Base-by-base conservation (phyloP, 805 yeast genomes). In the Tetrapisispora fleetii region DNA sequence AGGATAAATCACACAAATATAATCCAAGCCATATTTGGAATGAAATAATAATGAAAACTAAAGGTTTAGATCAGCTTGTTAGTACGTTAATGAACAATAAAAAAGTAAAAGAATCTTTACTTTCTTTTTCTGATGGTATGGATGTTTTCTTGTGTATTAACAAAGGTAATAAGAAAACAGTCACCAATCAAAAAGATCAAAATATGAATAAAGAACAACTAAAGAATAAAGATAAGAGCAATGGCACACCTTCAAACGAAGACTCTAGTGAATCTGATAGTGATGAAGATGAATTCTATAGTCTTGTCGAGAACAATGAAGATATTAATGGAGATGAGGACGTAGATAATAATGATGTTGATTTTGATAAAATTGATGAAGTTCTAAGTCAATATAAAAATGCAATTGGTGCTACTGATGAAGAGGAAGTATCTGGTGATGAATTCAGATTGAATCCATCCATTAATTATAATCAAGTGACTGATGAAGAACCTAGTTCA, bases 401-500 rank as follows among this genome's bases (percentile, higher is more conserved):
- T n/a, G 46, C 67, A 47, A 57, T 74, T 37, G 72, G 62, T 8
- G 67, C 56, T 1, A 64, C 71, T 6, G 72, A 63, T 47, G 70
- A 67, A 8, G 77, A 74, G 40, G 77, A 73, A 24, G 74, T 71
- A 4, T 68, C 60, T 11, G 67, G 63, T 36, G 68, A 66, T 40
- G 69, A 69, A 14, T 58, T 65, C 21, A 40, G 43, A 10, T 49
- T 57, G n/a, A 67, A 67, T 37, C 58, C 59, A 1, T 46, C 50
- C 37, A 49, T 62, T 27, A 55, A 64, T 43, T 64, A 82, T 57
- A 78, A 78, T 57, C 77, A 78, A 57, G 73, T 80, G 5, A 81
- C 89, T 0, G 90, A 83, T 59, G 81, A 78, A 52, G 86, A 81
- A 52, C 75, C 78, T 9, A 65, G 57, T 8, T 58, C 59, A 17